Evolutionary conservation across 148 eudicot genomes (phyloP).

Genomic region (Persicaria maculosa): DNA sequence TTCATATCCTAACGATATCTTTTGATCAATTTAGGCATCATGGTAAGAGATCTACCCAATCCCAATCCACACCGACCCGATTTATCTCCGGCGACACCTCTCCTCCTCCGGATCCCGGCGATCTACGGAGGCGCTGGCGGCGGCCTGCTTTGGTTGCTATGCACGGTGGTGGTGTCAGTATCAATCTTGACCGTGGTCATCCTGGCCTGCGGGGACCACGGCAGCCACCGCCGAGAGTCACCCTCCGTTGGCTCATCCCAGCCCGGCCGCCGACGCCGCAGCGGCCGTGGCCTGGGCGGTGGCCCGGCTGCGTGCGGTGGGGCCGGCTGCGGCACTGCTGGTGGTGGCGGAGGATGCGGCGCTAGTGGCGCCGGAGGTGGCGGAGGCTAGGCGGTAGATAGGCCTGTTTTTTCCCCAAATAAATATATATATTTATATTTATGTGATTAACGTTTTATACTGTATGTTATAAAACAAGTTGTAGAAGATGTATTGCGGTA

Average conservation of each 20-base stretch:
- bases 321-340: conserved; percentile 4
- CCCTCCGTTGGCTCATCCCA: background rate
- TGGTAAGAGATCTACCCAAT: background rate
- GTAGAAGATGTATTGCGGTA: too few relatives aligned
- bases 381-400: too few relatives aligned
- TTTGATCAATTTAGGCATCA: background rate
- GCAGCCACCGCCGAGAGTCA: background rate
- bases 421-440: too few relatives aligned
- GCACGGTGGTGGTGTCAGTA: background rate
- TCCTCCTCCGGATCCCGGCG: background rate
- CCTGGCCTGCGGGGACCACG: background rate
- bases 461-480: too few relatives aligned
- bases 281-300: background rate
- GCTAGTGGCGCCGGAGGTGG: background rate
- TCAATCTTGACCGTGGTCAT: conserved; percentile 1
- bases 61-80: background rate
- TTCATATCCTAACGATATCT: background rate
- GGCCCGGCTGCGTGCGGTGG: conserved; percentile 2
- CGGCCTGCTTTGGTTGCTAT: background rate
- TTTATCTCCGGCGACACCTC: background rate
- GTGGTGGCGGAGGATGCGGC: conserved; percentile 2
- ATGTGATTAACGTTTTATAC: too few relatives aligned
- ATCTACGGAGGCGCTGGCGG: background rate
- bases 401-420: background rate
- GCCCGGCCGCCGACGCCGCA: background rate